Percentiles rank a stretch among this genome's conserved stretches.
phyloP scores from a whole-genome alignment of 2,329 filamentous ascomycete species.

The Furcasterigmium sp. region DNA sequence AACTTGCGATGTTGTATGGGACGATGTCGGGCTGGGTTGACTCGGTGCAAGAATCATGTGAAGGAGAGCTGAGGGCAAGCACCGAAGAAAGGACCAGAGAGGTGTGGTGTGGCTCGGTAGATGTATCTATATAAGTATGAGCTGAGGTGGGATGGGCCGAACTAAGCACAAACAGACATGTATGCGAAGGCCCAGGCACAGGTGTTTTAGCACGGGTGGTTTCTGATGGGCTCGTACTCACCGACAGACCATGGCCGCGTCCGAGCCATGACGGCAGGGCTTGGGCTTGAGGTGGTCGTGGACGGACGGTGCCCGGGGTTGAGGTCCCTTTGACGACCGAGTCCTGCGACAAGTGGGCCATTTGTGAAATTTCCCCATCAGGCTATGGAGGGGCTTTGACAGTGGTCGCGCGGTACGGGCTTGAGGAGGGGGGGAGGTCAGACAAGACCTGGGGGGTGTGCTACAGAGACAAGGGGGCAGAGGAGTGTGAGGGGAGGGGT shows the following conservation, averaged over 20 bases:
- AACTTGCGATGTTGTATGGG: no score
- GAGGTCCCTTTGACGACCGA: constrained; percentile 12
- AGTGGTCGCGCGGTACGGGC: constrained; percentile 4
- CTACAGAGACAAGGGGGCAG: not conserved
- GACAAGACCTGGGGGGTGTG: not conserved
- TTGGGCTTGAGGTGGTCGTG: constrained; percentile 11
- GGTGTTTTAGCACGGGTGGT: constrained; percentile 4
- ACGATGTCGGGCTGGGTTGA: no score
- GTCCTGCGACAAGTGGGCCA: constrained; percentile 13
- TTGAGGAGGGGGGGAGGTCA: not conserved
- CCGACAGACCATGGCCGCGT: constrained; percentile 11
- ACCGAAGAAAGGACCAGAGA: not conserved
- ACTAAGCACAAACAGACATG: not conserved
- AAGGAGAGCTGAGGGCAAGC: no score
- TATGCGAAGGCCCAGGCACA: not conserved
- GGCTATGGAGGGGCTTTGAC: constrained; percentile 15
- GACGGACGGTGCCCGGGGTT: constrained; percentile 9
- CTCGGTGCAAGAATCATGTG: no score
- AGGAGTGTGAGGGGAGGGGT: not conserved
- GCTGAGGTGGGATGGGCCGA: not conserved
- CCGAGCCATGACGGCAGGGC: constrained; percentile 15
- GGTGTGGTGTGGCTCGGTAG: not conserved
- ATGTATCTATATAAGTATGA: constrained; percentile 2
- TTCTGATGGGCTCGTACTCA: constrained; percentile 2
- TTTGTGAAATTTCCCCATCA: constrained; percentile 13